Percentiles rank a stretch among this genome's conserved stretches.
Evolutionary conservation across 2,329 filamentous ascomycete species (phyloP).

Genomic region (Venturia carpophila): DNA sequence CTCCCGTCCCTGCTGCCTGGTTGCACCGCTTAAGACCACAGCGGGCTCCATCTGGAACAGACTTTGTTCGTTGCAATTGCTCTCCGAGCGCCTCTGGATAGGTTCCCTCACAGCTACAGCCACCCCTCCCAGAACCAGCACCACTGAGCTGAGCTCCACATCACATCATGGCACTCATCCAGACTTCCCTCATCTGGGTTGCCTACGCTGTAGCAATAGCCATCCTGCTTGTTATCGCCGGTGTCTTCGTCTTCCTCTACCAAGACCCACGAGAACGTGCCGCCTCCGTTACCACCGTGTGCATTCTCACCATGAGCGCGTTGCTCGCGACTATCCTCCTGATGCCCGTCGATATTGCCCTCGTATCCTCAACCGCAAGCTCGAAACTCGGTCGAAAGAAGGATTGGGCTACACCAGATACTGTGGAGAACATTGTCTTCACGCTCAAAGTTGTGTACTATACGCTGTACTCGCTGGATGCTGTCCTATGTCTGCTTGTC

Average conservation of each 20-base stretch:
- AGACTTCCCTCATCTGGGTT: constrained; percentile 89
- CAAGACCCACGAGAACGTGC: constrained; percentile 84
- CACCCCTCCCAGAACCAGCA: background rate
- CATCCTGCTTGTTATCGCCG: constrained; percentile 67
- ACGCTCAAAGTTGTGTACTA: constrained; percentile 90
- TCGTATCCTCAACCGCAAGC: constrained; percentile 81
- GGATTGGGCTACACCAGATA: constrained; percentile 83
- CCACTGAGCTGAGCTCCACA: background rate
- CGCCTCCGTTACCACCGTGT: constrained; percentile 69
- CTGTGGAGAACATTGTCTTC: constrained; percentile 67
- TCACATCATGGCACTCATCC: constrained; percentile 57
- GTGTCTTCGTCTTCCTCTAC: constrained; percentile 84
- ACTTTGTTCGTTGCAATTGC: background rate
- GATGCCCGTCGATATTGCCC: constrained; percentile 87
- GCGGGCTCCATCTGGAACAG: background rate
- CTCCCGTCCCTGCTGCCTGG: background rate
- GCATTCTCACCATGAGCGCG: constrained; percentile 77
- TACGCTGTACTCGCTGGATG: constrained; percentile 82
- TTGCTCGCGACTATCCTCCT: constrained; percentile 88
- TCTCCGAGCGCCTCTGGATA: background rate
- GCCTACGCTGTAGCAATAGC: constrained; percentile 77
- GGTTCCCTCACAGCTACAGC: background rate
- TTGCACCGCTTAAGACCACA: background rate
- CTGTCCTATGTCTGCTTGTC: constrained; percentile 76
- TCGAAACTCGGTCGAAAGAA: constrained; percentile 74